Conservation (phyloP, 345 rosid genomes). For the Arabidopsis arenosa region DNA sequence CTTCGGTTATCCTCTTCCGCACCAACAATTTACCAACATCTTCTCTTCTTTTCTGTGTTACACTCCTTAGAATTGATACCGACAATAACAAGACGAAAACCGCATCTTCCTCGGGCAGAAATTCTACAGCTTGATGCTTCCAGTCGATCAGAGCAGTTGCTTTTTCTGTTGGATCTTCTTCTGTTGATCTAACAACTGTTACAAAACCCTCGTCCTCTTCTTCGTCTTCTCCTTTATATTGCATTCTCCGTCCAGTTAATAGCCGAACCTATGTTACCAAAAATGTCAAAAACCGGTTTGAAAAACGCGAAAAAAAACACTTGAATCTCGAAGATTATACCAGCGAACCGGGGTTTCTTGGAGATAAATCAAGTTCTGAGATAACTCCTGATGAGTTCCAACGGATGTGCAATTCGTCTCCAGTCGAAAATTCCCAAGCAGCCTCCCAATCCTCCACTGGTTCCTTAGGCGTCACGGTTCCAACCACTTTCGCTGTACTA, state of each 20-base stretch:
- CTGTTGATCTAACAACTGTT: slow-evolving; percentile 65
- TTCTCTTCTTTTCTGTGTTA: slow-evolving; percentile 68
- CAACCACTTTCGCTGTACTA: slow-evolving; percentile 92
- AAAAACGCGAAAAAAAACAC: not conserved
- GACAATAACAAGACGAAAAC: slow-evolving; percentile 68
- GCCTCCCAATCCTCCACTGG: slow-evolving; percentile 63
- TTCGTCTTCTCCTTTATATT: slow-evolving; percentile 48
- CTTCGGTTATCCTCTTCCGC: slow-evolving; percentile 70
- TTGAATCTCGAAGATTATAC: slow-evolving; percentile 41
- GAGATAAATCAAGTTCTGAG: slow-evolving; percentile 47
- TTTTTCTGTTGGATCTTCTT: slow-evolving; percentile 65
- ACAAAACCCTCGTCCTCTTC: slow-evolving; percentile 49
- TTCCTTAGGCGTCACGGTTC: slow-evolving; percentile 75
- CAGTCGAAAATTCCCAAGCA: slow-evolving; percentile 81
- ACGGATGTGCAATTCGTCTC: slow-evolving; percentile 64
- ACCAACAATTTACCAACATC: slow-evolving; percentile 69
- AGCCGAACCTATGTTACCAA: slow-evolving; percentile 54
- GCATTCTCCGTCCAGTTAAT: slow-evolving; percentile 72
- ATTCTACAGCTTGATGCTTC: slow-evolving; percentile 70
- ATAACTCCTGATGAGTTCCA: slow-evolving; percentile 54
- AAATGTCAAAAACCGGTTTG: not conserved
- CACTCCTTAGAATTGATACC: slow-evolving; percentile 67
- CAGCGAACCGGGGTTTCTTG: slow-evolving; percentile 55
- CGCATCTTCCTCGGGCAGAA: slow-evolving; percentile 79
- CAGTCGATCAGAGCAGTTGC: slow-evolving; percentile 85